phyloP scores from a whole-genome alignment of 352 stramenopile species.

The Phytophthora capsici region DNA sequence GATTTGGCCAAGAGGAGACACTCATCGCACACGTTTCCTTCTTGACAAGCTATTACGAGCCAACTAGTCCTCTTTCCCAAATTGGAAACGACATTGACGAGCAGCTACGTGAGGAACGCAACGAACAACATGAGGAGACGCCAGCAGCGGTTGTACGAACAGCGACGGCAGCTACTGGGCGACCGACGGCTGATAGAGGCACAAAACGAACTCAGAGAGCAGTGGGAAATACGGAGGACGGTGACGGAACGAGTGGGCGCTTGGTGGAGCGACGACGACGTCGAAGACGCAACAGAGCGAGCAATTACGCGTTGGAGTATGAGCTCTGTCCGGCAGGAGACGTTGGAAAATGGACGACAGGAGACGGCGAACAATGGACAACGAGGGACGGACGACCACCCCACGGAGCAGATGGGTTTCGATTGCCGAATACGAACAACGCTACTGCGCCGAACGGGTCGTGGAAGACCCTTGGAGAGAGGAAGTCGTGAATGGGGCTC shows the following conservation, averaged over 20 bases:
- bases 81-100: not conserved
- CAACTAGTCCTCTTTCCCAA: not conserved
- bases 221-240: not conserved
- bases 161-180: not conserved
- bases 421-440: not conserved
- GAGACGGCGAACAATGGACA: not conserved
- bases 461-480: slow-evolving; percentile 7
- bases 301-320: slow-evolving; percentile 2
- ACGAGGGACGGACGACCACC: no score
- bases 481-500: slow-evolving; percentile 7
- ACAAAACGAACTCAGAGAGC: not conserved
- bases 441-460: not conserved
- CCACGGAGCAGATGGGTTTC: not conserved
- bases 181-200: not conserved
- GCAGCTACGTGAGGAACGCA: not conserved
- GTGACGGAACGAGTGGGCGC: not conserved
- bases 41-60: not conserved
- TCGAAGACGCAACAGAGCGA: not conserved
- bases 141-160: not conserved
- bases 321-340: not conserved
- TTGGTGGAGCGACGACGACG: not conserved
- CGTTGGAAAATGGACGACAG: not conserved
- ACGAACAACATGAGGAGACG: not conserved
- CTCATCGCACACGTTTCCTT: slow-evolving; percentile 1
- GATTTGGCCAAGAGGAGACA: not conserved